These are phyloP conservation scores for Fomitiporia mediterranea DNA, from an alignment of 1,284 basidiomycete species.

Conservation along the genomic window DNA sequence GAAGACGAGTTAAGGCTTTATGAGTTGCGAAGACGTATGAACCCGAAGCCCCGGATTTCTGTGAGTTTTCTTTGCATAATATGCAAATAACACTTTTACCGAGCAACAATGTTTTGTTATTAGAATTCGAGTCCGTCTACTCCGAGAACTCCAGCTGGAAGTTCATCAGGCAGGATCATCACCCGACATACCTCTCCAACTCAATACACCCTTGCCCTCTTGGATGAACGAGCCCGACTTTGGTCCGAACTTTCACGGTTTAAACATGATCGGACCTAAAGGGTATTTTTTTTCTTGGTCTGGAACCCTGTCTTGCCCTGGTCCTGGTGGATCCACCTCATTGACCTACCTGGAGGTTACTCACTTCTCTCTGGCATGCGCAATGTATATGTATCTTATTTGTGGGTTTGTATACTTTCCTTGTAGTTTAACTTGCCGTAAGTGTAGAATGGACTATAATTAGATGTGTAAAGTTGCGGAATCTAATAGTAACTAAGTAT, in stretches of 20 bases:
- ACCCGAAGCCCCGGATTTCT: slow-evolving; percentile 2
- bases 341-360: too few relatives aligned
- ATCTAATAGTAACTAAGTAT: neutral
- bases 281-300: neutral
- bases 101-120: too few relatives aligned
- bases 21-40: slow-evolving; percentile 7
- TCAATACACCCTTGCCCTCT: slow-evolving; percentile 41
- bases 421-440: too few relatives aligned
- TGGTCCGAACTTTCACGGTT: slow-evolving; percentile 42
- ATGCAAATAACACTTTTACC: neutral
- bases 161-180: slow-evolving; percentile 16
- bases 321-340: too few relatives aligned
- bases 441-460: neutral
- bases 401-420: neutral
- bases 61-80: neutral
- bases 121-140: neutral
- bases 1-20: slow-evolving; percentile 13
- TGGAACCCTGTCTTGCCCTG: neutral
- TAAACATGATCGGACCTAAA: slow-evolving; percentile 12
- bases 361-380: neutral
- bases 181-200: slow-evolving; percentile 37
- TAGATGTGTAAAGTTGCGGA: neutral
- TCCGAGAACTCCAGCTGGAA: too few relatives aligned
- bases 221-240: slow-evolving; percentile 47
- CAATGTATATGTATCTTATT: neutral